Conservation (phyloP, 805 yeast species). For the Monosporozyma servazzii region DNA sequence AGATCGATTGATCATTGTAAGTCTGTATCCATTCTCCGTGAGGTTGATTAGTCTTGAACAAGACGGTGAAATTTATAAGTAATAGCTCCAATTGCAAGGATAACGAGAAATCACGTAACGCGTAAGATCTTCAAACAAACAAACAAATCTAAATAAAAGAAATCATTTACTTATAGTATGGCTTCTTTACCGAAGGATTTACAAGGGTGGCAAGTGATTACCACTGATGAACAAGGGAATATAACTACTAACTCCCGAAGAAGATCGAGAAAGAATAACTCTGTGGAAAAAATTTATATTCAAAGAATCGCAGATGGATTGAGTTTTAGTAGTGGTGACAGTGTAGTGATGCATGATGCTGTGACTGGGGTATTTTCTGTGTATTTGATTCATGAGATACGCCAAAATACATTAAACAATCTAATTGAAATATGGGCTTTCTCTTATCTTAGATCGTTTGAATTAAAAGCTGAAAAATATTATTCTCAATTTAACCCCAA, state of each 20-base stretch:
- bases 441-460: conserved; percentile 38
- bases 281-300: conserved; percentile 21
- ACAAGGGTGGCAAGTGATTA: conserved; percentile 26
- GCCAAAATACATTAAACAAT: conserved; percentile 38
- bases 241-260: conserved; percentile 13
- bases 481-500: conserved; percentile 21
- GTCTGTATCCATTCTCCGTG: too few species aligned
- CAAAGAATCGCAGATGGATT: conserved; percentile 39
- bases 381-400: conserved; percentile 43
- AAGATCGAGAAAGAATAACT: conserved; percentile 17
- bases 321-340: conserved; percentile 45
- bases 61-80: too few species aligned
- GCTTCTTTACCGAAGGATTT: conserved; percentile 19
- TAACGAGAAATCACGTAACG: neutral
- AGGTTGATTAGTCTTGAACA: too few species aligned
- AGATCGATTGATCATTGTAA: too few species aligned
- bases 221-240: conserved; percentile 22
- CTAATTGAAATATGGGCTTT: conserved; percentile 41
- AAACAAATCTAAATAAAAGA: neutral
- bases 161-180: conserved; percentile 8
- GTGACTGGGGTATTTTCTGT: conserved; percentile 31
- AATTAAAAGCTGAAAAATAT: conserved; percentile 29
- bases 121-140: neutral
- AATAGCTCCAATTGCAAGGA: too few species aligned
- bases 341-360: conserved; percentile 34